phyloP scores from a whole-genome alignment of 768 basidiomycete species.

The Mycena latifolia region DNA sequence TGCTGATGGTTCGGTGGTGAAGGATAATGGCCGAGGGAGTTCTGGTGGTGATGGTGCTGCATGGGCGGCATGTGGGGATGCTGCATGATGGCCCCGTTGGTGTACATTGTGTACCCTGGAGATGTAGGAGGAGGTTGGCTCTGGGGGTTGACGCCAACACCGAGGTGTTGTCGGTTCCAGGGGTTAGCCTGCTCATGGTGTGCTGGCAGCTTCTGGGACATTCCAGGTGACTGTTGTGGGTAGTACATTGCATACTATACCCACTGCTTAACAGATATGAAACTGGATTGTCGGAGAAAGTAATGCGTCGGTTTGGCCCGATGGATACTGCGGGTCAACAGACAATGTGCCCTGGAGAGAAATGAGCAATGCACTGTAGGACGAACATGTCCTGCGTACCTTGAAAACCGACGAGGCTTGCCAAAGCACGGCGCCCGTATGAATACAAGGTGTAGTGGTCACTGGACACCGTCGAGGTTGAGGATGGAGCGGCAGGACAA shows the following conservation, averaged over 20 bases:
- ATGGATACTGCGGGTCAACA: conserved; percentile 8
- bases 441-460: conserved; percentile 11
- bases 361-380: conserved; percentile 10
- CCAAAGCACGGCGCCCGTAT: conserved; percentile 12
- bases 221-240: conserved; percentile 86
- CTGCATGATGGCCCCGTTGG: conserved; percentile 77
- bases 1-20: conserved; percentile 81
- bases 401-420: conserved; percentile 12
- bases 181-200: conserved; percentile 79
- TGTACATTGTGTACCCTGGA: conserved; percentile 82
- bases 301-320: conserved; percentile 4
- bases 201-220: conserved; percentile 79
- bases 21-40: conserved; percentile 81
- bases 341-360: neutral
- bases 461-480: conserved; percentile 5
- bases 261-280: conserved; percentile 17
- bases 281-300: conserved; percentile 4
- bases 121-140: conserved; percentile 68
- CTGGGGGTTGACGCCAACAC: conserved; percentile 54
- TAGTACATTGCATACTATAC: conserved; percentile 78
- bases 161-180: conserved; percentile 74
- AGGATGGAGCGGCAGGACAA: neutral
- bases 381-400: neutral
- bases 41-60: conserved; percentile 83
- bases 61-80: conserved; percentile 67